These are phyloP conservation scores for Colletotrichum sp. DNA, from an alignment of 2,329 filamentous ascomycete species.

Conservation along the genomic window DNA sequence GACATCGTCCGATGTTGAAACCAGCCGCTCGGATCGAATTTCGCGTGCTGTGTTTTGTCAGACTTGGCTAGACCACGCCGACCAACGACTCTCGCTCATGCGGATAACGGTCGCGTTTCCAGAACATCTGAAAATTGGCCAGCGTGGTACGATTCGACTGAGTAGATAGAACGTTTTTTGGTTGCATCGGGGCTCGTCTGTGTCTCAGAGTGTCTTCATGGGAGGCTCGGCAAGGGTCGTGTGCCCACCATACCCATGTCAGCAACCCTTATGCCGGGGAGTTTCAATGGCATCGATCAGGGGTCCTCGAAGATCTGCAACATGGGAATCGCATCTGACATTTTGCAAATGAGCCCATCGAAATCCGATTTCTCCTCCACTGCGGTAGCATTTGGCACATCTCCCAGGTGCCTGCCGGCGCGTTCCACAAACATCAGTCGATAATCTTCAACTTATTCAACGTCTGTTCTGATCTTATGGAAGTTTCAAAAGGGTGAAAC, in stretches of 20 bases:
- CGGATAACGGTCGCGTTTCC: not conserved
- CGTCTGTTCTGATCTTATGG: not conserved
- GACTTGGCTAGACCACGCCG: not conserved
- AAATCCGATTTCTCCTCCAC: not conserved
- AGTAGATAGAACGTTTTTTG: conserved; percentile 16
- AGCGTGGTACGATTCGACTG: conserved; percentile 13
- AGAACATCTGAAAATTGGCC: conserved; percentile 8
- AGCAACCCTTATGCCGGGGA: conserved; percentile 3
- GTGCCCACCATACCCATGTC: conserved; percentile 1
- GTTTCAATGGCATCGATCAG: conserved; percentile 1
- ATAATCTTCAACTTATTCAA: not conserved
- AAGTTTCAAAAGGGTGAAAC: conserved; percentile 6
- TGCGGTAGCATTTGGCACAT: not conserved
- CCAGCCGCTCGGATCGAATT: conserved; percentile 13
- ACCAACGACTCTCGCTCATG: not conserved
- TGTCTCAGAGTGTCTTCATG: conserved; percentile 13
- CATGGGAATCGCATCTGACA: not conserved
- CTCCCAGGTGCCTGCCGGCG: not conserved
- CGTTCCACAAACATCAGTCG: conserved; percentile 13
- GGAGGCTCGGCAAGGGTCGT: conserved; percentile 9
- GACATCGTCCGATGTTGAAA: conserved; percentile 19
- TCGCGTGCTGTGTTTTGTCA: not conserved
- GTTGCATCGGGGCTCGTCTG: not conserved
- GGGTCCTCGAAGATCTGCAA: not conserved
- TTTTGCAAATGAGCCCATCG: not conserved